A percentile compares a stretch with the other conserved stretches of the same genome.
These are phyloP conservation scores for Volvox reticuliferus DNA, from an alignment of 139 green algal species.

Conservation along the genomic window DNA sequence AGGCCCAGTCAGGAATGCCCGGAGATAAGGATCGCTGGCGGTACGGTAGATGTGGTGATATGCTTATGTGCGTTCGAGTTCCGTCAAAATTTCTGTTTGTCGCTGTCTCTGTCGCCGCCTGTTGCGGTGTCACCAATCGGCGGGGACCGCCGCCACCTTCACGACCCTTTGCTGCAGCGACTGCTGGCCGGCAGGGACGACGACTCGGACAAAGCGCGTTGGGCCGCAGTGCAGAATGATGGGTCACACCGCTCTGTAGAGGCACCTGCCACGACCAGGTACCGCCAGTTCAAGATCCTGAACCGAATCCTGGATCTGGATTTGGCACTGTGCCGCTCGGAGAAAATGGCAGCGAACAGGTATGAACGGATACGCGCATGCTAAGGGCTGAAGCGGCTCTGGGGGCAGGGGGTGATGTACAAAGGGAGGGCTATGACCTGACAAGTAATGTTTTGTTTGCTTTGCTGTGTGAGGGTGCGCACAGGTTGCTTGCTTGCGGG, in stretches of 20 bases:
- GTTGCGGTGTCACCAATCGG: not conserved
- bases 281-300: not conserved
- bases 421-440: too few relatives aligned
- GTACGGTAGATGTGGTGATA: not conserved
- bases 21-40: not conserved
- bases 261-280: not conserved
- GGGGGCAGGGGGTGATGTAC: too few relatives aligned
- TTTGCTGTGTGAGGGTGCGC: too few relatives aligned
- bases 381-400: too few relatives aligned
- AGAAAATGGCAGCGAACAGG: not conserved
- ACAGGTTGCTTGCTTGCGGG: too few relatives aligned
- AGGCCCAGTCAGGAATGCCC: not conserved
- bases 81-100: not conserved
- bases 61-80: not conserved
- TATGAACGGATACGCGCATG: not conserved
- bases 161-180: not conserved
- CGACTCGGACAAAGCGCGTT: not conserved
- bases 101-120: not conserved
- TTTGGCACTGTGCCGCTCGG: slow-evolving; percentile 32
- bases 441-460: too few relatives aligned
- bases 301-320: not conserved
- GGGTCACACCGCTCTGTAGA: not conserved
- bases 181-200: not conserved
- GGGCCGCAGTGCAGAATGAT: slow-evolving; percentile 19
- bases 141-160: not conserved